Evolutionary conservation across 345 rosid species (phyloP).

Genomic region (Salix dunnii): DNA sequence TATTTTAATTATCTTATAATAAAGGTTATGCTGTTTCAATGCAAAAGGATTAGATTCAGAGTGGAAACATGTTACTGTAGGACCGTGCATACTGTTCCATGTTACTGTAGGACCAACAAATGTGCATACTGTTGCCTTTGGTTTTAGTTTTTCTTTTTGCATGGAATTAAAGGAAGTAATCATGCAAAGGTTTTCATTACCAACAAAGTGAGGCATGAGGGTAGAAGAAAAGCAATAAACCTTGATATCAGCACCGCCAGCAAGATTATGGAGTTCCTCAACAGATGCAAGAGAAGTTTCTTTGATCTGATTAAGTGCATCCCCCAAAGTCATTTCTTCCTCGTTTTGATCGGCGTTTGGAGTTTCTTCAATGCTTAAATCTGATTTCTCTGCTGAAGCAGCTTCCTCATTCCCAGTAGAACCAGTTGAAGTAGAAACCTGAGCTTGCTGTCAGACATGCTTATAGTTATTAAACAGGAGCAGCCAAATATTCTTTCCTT

Average conservation of each 20-base stretch:
- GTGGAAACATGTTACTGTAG: too few relatives aligned
- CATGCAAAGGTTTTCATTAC: neutral
- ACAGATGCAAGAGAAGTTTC: constrained; percentile 78
- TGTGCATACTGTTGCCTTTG: too few relatives aligned
- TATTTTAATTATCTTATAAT: neutral
- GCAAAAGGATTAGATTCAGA: too few relatives aligned
- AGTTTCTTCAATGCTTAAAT: constrained; percentile 47
- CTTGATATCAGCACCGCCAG: constrained; percentile 98
- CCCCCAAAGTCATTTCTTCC: constrained; percentile 70
- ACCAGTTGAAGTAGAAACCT: constrained; percentile 57
- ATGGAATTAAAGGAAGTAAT: neutral
- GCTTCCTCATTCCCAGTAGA: constrained; percentile 45
- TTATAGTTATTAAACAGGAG: constrained; percentile 12
- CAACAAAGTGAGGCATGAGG: neutral
- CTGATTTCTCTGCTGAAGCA: constrained; percentile 45
- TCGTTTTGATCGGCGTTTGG: constrained; percentile 50
- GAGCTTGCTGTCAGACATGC: constrained; percentile 36
- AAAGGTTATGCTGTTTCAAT: neutral
- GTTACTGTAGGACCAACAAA: too few relatives aligned
- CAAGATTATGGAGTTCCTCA: constrained; percentile 94
- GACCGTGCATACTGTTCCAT: too few relatives aligned
- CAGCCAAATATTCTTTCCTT: constrained; percentile 9
- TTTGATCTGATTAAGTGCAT: constrained; percentile 75
- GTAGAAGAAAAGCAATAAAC: constrained; percentile 22
- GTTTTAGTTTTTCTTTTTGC: too few relatives aligned